Conservation (phyloP, 352 stramenopile species). For the Globisporangium megalacanthum region DNA sequence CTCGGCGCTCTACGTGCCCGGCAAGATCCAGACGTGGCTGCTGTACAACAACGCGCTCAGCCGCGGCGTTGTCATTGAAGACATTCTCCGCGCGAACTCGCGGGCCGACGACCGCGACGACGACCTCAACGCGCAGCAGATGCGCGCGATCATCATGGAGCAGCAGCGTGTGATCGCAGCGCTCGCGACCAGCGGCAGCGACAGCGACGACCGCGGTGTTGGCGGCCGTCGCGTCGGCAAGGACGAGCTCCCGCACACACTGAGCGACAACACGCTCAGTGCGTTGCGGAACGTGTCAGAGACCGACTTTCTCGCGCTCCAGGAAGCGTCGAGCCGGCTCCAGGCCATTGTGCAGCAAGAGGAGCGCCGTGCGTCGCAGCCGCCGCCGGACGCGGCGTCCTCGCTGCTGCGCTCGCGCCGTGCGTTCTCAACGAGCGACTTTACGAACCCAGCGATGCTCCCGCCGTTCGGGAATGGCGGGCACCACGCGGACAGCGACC, state of each 20-base stretch:
- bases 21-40: slow-evolving; percentile 95
- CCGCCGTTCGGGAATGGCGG: slow-evolving; percentile 5
- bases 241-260: slow-evolving; percentile 55
- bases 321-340: slow-evolving; percentile 55
- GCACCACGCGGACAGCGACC: background rate
- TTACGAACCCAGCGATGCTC: slow-evolving; percentile 18
- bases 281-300: slow-evolving; percentile 65
- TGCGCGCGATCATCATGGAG: slow-evolving; percentile 74
- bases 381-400: slow-evolving; percentile 25
- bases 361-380: slow-evolving; percentile 27
- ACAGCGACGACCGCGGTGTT: slow-evolving; percentile 34
- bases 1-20: slow-evolving; percentile 83
- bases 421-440: slow-evolving; percentile 60
- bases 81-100: slow-evolving; percentile 89
- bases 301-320: slow-evolving; percentile 52
- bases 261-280: slow-evolving; percentile 66
- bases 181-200: slow-evolving; percentile 48
- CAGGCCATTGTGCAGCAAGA: slow-evolving; percentile 61
- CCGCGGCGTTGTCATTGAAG: slow-evolving; percentile 94
- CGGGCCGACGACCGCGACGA: slow-evolving; percentile 63
- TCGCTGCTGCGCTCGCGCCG: slow-evolving; percentile 50
- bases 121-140: slow-evolving; percentile 64
- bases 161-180: slow-evolving; percentile 73
- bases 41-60: slow-evolving; percentile 97
- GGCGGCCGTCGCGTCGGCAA: slow-evolving; percentile 20